Evolutionary conservation across 2,329 filamentous ascomycete species (phyloP), one percentile per base, ranked within the genome.

Genomic region (Ustilaginoidea virens): DNA sequence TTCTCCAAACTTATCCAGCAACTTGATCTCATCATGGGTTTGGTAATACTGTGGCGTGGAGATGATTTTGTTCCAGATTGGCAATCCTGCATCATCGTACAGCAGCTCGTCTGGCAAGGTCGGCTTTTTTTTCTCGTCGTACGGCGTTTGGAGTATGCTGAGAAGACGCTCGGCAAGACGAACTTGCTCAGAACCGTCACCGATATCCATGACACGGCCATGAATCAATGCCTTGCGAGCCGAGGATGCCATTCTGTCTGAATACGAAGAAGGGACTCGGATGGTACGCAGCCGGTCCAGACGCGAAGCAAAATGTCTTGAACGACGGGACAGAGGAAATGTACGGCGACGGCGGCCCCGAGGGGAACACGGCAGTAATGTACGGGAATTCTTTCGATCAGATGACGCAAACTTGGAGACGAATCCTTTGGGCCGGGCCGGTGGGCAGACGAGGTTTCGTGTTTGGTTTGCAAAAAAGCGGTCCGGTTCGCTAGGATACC

Each of bases 61-160:
- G 30, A 58, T 58, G 32, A 58, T 56, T 7, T 54, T 33, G 25
- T 54, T 54, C 55, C 55, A 58, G 34, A 57, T 53, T 5, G 40
- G 37, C 27, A 57, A 40, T 2, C 55, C 55, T 5, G 40, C 28
- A 29, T 55, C 53, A 33, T 53, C 44, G 34, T 58, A 58, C 25
- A 58, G 40, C 22, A 56, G 39, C 38, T 58, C 55, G 27, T 58
- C 55, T 1, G 55, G 55, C 17, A 58, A 42, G 2, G 43, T 46
- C 11, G 45, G 43, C 32, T 46, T 45, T 9, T 34, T 36, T 5
- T 31, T 30, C 2, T 37, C 31, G 13, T 45, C 37, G 30, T 44
- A 44, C 4, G 39, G 30, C 11, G 38, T 30, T 17, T 31, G 36
- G 11, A 56, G 42, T 7, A 39, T 36, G 3, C 40, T 31, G 10